Evolutionary conservation across 139 green algal genomes (phyloP), one percentile per base, ranked within the genome.

Genomic region (Nannochloris sp.): DNA sequence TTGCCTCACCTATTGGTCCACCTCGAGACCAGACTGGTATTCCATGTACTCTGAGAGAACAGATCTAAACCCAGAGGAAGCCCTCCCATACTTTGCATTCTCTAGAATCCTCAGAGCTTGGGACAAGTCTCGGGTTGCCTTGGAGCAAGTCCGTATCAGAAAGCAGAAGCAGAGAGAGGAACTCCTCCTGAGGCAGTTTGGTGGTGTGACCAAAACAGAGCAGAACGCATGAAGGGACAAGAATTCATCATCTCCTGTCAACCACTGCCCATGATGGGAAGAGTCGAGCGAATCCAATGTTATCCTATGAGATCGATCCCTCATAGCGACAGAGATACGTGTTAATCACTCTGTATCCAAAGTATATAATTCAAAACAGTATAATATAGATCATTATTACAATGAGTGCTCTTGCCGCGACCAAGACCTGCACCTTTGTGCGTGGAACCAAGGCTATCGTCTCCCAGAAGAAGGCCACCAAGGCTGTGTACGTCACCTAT

Each of bases 1-100:
- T 57, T 82, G 72, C 48, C 9, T 74, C 12, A 48, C 56, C 49
- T 75, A 74, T 29, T 75, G 69, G 69, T 14, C 55, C 24, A 37
- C 24, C 21, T 25, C 29, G 37, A 46, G 66, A 19, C 66, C 66
- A 27, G 66, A 72, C 55, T 72, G 66, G 66, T 63, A 54, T 59
- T 12, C 46, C 18, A 68, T 69, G 7, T 71, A 71, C 23, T 11
- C 8, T 54, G 19, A 58, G 34, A 50, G 23, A 15, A 64, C 19
- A 57, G 57, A 64, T 51, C n/a, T 61, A 10, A 23, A 4, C 19
- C 57, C 23, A 56, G 57, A 44, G 7, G 27, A 16, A 15, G n/a
- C 57, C 19, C 15, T 54, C 21, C 10, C n/a, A 43, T 21, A 12
- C 18, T 54, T 14, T 14, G 57, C 10, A 44, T 19, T 57, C 11